phyloP scores from a whole-genome alignment of 2,329 filamentous ascomycete genomes.

The Mycosphaerelloides madeirae region DNA sequence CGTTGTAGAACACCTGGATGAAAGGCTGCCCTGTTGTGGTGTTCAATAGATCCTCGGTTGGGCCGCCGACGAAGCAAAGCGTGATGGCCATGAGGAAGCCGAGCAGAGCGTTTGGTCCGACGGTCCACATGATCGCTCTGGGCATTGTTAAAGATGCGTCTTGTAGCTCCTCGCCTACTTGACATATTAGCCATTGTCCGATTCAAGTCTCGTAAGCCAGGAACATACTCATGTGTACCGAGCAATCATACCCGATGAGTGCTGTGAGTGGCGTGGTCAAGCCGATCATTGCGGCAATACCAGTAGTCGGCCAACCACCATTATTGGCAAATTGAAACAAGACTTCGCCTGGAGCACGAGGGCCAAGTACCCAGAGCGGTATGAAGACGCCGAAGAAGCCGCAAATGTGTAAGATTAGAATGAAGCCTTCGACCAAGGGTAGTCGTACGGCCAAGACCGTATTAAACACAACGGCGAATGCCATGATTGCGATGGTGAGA shows the following conservation, averaged over 20 bases:
- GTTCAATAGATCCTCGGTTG: slow-evolving; percentile 26
- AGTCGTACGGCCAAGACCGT: slow-evolving; percentile 23
- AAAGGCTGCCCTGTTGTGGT: slow-evolving; percentile 26
- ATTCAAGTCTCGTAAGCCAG: too few species aligned
- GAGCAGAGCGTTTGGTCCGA: slow-evolving; percentile 21
- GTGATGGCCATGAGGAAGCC: slow-evolving; percentile 29
- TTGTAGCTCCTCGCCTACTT: slow-evolving; percentile 22
- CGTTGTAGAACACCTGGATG: slow-evolving; percentile 35
- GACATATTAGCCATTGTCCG: too few species aligned
- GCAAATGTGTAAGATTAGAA: slow-evolving; percentile 31
- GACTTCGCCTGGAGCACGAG: slow-evolving; percentile 12
- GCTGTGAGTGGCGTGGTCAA: slow-evolving; percentile 28
- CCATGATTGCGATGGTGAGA: slow-evolving; percentile 28
- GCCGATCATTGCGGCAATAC: slow-evolving; percentile 41
- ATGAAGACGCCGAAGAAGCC: slow-evolving; percentile 32
- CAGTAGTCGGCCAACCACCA: slow-evolving; percentile 23
- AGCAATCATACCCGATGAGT: slow-evolving; percentile 24
- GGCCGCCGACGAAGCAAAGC: slow-evolving; percentile 33
- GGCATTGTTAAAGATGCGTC: slow-evolving; percentile 20
- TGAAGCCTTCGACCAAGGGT: slow-evolving; percentile 27
- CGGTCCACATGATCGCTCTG: slow-evolving; percentile 19
- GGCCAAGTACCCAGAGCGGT: slow-evolving; percentile 23
- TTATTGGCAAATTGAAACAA: slow-evolving; percentile 22
- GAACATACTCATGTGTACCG: slow-evolving; percentile 27
- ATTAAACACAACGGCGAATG: slow-evolving; percentile 27